Percentiles rank a stretch among this genome's conserved stretches.
These are phyloP conservation scores for Paecilomyces sp. DNA, from an alignment of 2,329 filamentous ascomycete genomes.

Conservation along the genomic window DNA sequence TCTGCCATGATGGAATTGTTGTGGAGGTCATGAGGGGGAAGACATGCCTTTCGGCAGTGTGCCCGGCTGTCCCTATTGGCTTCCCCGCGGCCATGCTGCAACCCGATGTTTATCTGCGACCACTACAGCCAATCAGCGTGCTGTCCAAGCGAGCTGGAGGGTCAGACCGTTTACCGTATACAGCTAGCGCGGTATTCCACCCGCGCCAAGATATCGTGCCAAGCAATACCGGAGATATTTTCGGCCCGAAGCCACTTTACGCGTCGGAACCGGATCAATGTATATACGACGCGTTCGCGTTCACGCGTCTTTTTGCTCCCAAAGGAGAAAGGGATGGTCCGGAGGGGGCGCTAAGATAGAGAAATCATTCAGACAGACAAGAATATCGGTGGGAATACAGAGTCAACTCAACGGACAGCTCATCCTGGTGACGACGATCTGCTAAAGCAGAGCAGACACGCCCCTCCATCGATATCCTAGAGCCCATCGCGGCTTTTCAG, in stretches of 20 bases:
- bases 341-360: neutral
- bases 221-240: neutral
- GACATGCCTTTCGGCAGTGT: neutral
- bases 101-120: neutral
- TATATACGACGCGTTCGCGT: neutral
- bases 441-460: conserved; percentile 4
- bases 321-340: neutral
- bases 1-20: neutral
- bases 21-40: neutral
- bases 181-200: neutral
- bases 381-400: neutral
- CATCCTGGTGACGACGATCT: neutral
- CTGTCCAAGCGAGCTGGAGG: neutral
- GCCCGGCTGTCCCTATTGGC: neutral
- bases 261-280: conserved; percentile 16
- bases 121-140: neutral
- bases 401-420: neutral
- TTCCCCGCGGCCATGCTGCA: neutral
- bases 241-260: conserved; percentile 24
- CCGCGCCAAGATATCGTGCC: neutral
- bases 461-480: conserved; percentile 7
- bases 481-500: conserved; percentile 16
- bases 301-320: conserved; percentile 9
- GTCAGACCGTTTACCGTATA: neutral
- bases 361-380: neutral